Base-by-base conservation (phyloP, 2,329 filamentous ascomycete genomes). In the Didymella pomorum region DNA sequence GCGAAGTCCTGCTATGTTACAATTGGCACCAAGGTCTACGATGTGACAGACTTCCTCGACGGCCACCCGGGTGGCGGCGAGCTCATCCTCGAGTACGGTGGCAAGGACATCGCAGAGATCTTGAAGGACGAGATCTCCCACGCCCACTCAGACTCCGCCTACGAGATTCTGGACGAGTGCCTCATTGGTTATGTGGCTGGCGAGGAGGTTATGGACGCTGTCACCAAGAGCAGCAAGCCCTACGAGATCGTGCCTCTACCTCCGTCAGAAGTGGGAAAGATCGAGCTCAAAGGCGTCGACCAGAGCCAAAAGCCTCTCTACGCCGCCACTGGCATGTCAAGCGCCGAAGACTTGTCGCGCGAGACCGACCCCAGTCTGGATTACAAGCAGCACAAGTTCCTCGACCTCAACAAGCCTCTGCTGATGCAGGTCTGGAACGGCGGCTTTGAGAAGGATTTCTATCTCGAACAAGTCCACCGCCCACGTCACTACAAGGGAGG, bases 401-500 rank as follows among this genome's bases (percentile, higher is more conserved):
- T 99, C 60, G 94, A 99, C 73, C 84, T 99, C 56, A 90, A 86
- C 79, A 87, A 85, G 70, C 94, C 95, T 7, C 84, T 99, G 54
- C 84, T 99, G 54, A 83, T 89, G 78, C 95, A 99, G 78, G 86
- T 99, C 41, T 97, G 91, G 90, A 85, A 82, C 65, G 90, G 93
- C 45, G 91, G 90, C 28, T 99, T 98, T 80, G 87, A 81, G 76
- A 99, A 97, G 77, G 87, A 92, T n/a, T 99, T 99, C 75, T 99
- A 99, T 74, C 85, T 99, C 23, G 89, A 97, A 68, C 95, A 99
- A 77, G 91, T 99, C 51, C 95, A 99, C 76, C 89, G 95, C 43
- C 95, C 95, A 18, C 88, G 95, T 58, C 94, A 99, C 78, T 99
- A 98, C 84, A 96, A 89, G 75, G 94, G 94, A 65, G 95, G 95